phyloP scores from a whole-genome alignment of 2,329 filamentous ascomycete genomes.

The Alternaria dauci region DNA sequence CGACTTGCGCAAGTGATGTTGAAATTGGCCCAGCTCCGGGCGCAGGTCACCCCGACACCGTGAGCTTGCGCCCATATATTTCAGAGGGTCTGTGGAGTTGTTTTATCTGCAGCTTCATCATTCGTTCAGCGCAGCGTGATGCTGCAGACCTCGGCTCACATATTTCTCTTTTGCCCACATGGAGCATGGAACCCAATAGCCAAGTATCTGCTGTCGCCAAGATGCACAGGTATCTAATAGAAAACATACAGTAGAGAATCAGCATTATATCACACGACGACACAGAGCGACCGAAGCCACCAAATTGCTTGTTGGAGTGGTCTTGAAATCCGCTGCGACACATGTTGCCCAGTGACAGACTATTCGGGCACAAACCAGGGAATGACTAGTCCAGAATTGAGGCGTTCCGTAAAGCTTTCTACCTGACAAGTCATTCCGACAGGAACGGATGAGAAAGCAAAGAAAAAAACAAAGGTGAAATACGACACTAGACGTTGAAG shows the following conservation, averaged over 20 bases:
- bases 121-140: background rate
- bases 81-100: background rate
- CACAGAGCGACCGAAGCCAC: background rate
- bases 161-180: background rate
- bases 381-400: background rate
- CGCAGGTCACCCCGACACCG: too few species aligned
- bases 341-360: background rate
- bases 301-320: background rate
- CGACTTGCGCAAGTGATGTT: too few species aligned
- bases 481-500: background rate
- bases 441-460: background rate
- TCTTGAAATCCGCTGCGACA: background rate
- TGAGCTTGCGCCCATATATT: background rate
- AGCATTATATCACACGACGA: background rate
- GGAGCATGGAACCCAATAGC: background rate
- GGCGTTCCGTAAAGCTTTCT: too few species aligned
- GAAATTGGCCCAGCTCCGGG: too few species aligned
- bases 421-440: too few species aligned
- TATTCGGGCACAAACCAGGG: background rate
- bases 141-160: background rate
- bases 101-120: background rate
- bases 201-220: background rate
- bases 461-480: background rate
- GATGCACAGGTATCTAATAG: background rate
- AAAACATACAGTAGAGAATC: background rate